Percentiles rank a stretch among this genome's conserved stretches.
Conservation (phyloP, 2,329 filamentous ascomycete species). For the Pseudocercospora fuligena region DNA sequence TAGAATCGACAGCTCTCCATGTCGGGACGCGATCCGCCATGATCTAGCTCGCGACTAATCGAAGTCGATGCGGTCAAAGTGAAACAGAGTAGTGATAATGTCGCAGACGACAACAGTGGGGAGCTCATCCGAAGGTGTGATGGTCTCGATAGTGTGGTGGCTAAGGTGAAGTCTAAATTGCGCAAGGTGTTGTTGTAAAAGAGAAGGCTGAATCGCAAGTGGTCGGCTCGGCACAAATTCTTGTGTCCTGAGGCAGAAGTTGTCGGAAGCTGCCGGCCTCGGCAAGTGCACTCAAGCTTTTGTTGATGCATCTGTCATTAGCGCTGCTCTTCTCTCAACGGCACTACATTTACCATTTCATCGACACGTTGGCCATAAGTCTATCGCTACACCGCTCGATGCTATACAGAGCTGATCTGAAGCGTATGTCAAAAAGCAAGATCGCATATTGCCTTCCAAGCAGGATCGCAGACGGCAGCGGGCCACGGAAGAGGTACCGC, state of each 20-base stretch:
- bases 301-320: background rate
- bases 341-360: background rate
- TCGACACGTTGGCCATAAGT: background rate
- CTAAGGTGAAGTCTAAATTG: background rate
- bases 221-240: background rate
- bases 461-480: background rate
- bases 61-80: constrained; percentile 4
- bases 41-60: constrained; percentile 4
- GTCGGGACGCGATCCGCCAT: background rate
- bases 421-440: background rate
- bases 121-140: constrained; percentile 2
- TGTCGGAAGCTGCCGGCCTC: background rate
- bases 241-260: background rate
- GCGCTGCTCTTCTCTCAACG: background rate
- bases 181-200: background rate
- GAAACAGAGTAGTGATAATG: background rate
- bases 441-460: background rate
- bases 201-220: background rate
- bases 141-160: constrained; percentile 4
- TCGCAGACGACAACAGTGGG: background rate
- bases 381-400: background rate
- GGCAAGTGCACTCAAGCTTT: background rate
- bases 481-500: background rate
- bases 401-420: background rate
- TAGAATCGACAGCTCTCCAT: constrained; percentile 2